Percentiles rank a stretch among this genome's conserved stretches.
phyloP scores from a whole-genome alignment of 192 early-diverging fungal genomes.

The Podila epicladia region DNA sequence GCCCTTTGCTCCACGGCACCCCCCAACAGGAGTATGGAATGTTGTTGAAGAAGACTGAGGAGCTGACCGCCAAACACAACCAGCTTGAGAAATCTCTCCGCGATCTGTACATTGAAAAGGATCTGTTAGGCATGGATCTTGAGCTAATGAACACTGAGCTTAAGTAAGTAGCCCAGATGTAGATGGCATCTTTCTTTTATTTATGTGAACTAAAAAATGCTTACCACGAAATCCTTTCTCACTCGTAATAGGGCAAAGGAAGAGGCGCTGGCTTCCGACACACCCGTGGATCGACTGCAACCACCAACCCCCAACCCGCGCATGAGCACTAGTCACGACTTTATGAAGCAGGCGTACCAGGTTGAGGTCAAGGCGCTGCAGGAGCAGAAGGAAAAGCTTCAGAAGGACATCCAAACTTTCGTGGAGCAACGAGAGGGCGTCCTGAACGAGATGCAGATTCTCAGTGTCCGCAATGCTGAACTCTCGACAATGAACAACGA shows the following conservation, averaged over 20 bases:
- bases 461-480: constrained; percentile 65
- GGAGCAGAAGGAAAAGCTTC: constrained; percentile 55
- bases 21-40: constrained; percentile 28
- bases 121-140: constrained; percentile 44
- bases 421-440: constrained; percentile 58
- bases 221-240: background rate
- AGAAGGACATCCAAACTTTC: constrained; percentile 54
- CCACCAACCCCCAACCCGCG: constrained; percentile 27
- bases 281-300: background rate
- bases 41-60: constrained; percentile 18
- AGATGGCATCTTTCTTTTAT: background rate
- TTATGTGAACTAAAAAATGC: background rate
- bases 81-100: constrained; percentile 42
- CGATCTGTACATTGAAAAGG: constrained; percentile 48
- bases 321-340: constrained; percentile 52
- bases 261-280: constrained; percentile 27
- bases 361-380: constrained; percentile 57
- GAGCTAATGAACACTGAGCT: constrained; percentile 44
- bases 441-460: constrained; percentile 59
- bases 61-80: constrained; percentile 23
- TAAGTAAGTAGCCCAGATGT: constrained; percentile 15
- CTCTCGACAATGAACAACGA: constrained; percentile 66
- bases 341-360: constrained; percentile 56
- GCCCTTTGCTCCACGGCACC: constrained; percentile 37
- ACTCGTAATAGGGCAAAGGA: constrained; percentile 52